These are phyloP conservation scores for Lepidium africanum DNA, from an alignment of 345 rosid genomes.

Conservation along the genomic window DNA sequence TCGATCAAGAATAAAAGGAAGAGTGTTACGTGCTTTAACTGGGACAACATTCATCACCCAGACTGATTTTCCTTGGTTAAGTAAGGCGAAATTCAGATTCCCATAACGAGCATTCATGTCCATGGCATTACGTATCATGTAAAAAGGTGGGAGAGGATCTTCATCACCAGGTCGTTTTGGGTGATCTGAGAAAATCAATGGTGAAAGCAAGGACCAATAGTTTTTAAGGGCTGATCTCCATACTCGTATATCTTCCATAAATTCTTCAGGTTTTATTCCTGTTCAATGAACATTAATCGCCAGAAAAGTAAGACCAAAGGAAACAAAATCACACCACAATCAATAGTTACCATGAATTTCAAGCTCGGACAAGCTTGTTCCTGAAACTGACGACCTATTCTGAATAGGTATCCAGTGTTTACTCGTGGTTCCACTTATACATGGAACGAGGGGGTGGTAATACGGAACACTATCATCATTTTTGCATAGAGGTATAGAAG, in stretches of 20 bases:
- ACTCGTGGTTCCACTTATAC: conserved; percentile 72
- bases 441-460: conserved; percentile 75
- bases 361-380: conserved; percentile 53
- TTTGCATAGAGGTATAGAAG: conserved; percentile 59
- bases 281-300: conserved; percentile 3
- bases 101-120: conserved; percentile 98
- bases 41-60: conserved; percentile 99
- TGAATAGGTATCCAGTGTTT: conserved; percentile 87
- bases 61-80: conserved; percentile 65
- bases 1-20: conserved; percentile 80
- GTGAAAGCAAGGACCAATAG: conserved; percentile 94
- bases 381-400: conserved; percentile 57
- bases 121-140: conserved; percentile 96
- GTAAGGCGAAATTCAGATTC: conserved; percentile 65
- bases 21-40: conserved; percentile 55
- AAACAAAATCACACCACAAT: not conserved
- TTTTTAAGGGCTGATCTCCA: conserved; percentile 73
- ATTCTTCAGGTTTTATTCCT: conserved; percentile 77
- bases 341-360: conserved; percentile 67
- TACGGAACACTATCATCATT: conserved; percentile 55
- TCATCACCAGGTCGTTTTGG: conserved; percentile 99
- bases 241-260: conserved; percentile 54
- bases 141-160: conserved; percentile 91
- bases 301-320: not conserved
- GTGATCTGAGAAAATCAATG: conserved; percentile 96